Base-by-base conservation (phyloP, 83 land plant species). In the Thuja plicata region DNA sequence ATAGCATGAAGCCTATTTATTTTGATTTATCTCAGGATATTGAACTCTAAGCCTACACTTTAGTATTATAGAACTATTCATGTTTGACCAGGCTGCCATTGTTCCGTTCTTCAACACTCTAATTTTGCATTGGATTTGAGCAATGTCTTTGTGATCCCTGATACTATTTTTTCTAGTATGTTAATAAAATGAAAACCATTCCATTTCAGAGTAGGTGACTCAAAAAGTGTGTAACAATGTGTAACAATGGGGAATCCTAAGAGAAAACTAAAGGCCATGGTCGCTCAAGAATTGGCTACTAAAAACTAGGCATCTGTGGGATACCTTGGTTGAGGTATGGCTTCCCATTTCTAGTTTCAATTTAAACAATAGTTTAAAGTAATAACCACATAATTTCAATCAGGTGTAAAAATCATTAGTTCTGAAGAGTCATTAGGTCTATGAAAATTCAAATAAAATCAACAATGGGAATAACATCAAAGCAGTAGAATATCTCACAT, bases 281-380 rank as follows among this genome's bases (percentile, higher is more conserved):
- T 96, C n/a, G 78, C 94, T 96, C 81, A 96, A 96, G 93, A 96
- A 96, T 87, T 95, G 96, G 96, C 96, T 96, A 6, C 94, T 96
- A 80, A 96, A 96, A 87, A 90, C 91, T 87, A 95, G 97, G 50
- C 97, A 96, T 38, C 97, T 96, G n/a, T 90, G 90, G 86, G 82
- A 88, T 74, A 95, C 97, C 48, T 71, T 50, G 13, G 88, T 93
- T 21, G 97, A 96, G 94, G 97, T 96, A 35, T 19, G 79, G 19
- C 45, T n/a, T 40, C 1, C 30, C n/a, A 40, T 35, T 8, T 50
- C 41, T 15, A 40, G 70, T 54, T 86, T 35, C 12, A 57, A 40
- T 87, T 87, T 24, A 21, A 5, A 24, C 70, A 60, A 41, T 41
- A 41, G 3, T 41, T 45, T 0, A 45, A 45, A 45, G 8, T 45